Evolutionary conservation across 106 monocot genomes (phyloP), one percentile per base, ranked within the genome.

Genomic region (Dendrobium nobile): DNA sequence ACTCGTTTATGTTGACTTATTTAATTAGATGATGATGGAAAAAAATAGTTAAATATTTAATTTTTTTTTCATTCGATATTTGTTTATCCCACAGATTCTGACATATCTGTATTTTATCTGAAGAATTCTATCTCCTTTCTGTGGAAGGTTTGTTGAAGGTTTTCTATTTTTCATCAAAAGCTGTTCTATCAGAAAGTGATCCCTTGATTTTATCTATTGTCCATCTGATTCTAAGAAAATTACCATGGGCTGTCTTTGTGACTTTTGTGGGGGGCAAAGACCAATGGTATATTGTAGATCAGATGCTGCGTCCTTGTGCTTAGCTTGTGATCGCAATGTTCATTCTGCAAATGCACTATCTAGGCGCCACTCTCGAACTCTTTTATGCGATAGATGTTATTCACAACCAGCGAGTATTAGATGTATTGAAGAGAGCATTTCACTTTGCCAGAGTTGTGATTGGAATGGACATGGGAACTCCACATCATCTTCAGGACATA

Each of bases 301-400:
- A 56, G 94, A 97, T 84, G 87, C 88, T 65, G 96, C 96, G 7
- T 92, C 85, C 68, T 83, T 97, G 65, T 97, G 96, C 83, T 81
- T 97, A 68, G 92, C 92, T 10, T 97, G 96, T 80, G 96, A 97
- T 48, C 93, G 89, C 65, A 92, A 88, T 74, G 88, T 97, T 24
- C 96, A 97, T 78, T 89, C 93, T 40, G 94, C 96, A 41, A 97
- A 97, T 86, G 90, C 96, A 4, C 88, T 97, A 42, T 94, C 96
- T 4, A 79, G 73, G 61, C 87, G 94, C 54, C 96, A 97, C 58
- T 89, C 89, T 26, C 92, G 96, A 10, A 90, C 90, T 51, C 93
- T 92, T 76, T 61, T 97, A 73, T 97, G 96, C 40, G 88, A 94
- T 65, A 75, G 85, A 67, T 97, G 96, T 72, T 47, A 33, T 67